Conservation (phyloP, 352 stramenopile species). For the Globisporangium nunn region DNA sequence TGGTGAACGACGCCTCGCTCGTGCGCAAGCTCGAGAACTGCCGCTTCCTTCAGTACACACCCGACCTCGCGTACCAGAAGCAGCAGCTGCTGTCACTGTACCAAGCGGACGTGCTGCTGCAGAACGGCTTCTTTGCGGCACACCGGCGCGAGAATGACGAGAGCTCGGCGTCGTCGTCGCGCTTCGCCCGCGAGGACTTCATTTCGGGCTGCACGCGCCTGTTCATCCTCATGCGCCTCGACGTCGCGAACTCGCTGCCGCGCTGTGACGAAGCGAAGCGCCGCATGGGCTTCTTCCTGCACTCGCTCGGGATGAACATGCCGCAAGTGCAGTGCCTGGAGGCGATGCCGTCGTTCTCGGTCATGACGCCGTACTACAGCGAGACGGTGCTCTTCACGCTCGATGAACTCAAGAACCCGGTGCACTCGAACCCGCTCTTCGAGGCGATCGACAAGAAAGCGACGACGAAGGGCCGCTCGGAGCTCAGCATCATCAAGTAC, state of each 20-base stretch:
- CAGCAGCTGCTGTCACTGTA: constrained; percentile 64
- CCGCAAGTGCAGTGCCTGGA: constrained; percentile 63
- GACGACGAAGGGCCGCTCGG: constrained; percentile 61
- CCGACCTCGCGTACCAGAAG: constrained; percentile 61
- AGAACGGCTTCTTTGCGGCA: constrained; percentile 45
- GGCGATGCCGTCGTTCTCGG: constrained; percentile 83
- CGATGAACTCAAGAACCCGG: constrained; percentile 80
- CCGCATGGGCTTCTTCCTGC: constrained; percentile 84
- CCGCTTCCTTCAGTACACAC: constrained; percentile 50
- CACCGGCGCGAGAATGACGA: constrained; percentile 23
- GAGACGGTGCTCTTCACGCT: constrained; percentile 84
- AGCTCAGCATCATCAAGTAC: constrained; percentile 86
- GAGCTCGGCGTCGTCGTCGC: constrained; percentile 23
- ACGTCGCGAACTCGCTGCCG: constrained; percentile 62
- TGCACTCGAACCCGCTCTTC: constrained; percentile 79
- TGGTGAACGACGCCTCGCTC: constrained; percentile 45
- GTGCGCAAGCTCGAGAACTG: constrained; percentile 46
- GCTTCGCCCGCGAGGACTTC: constrained; percentile 54
- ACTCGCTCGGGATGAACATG: constrained; percentile 83
- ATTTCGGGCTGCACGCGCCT: constrained; percentile 69
- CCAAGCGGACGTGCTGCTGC: constrained; percentile 48
- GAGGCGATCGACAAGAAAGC: constrained; percentile 62
- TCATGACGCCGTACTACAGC: constrained; percentile 87
- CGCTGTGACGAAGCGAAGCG: constrained; percentile 78
- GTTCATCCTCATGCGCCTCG: constrained; percentile 73